Conservation (phyloP, 306 rosid genomes). For the Rosa multiflora region DNA sequence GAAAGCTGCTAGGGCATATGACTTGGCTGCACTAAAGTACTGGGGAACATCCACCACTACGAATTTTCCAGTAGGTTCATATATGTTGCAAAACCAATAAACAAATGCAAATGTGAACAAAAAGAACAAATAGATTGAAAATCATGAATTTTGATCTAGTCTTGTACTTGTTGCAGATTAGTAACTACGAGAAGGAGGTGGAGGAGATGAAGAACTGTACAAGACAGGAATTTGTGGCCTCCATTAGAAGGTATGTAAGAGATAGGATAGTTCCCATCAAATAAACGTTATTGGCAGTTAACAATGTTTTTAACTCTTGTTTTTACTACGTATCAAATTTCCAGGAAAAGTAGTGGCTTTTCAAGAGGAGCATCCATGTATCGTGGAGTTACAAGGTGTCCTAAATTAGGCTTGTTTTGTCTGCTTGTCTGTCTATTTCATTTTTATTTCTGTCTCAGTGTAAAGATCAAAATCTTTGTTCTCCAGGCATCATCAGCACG, state of each 20-base stretch:
- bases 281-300: neutral
- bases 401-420: conserved; percentile 6
- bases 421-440: neutral
- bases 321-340: neutral
- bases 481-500: conserved; percentile 93
- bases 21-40: conserved; percentile 94
- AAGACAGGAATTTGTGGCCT: conserved; percentile 97
- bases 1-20: conserved; percentile 98
- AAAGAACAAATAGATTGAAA: neutral
- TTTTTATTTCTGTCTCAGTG: neutral
- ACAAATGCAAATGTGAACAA: neutral
- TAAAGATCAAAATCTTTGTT: conserved; percentile 5
- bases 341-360: conserved; percentile 97
- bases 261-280: neutral
- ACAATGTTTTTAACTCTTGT: neutral
- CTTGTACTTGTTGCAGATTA: conserved; percentile 44
- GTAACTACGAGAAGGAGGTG: conserved; percentile 89
- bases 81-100: neutral
- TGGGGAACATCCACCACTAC: conserved; percentile 99
- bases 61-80: conserved; percentile 70
- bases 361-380: conserved; percentile 99
- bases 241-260: conserved; percentile 72
- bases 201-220: conserved; percentile 99
- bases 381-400: conserved; percentile 95
- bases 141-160: neutral